A percentile compares a stretch with the other conserved stretches of the same genome.
These are phyloP conservation scores for Phytopythium vexans DNA, from an alignment of 352 stramenopile genomes.

Conservation along the genomic window DNA sequence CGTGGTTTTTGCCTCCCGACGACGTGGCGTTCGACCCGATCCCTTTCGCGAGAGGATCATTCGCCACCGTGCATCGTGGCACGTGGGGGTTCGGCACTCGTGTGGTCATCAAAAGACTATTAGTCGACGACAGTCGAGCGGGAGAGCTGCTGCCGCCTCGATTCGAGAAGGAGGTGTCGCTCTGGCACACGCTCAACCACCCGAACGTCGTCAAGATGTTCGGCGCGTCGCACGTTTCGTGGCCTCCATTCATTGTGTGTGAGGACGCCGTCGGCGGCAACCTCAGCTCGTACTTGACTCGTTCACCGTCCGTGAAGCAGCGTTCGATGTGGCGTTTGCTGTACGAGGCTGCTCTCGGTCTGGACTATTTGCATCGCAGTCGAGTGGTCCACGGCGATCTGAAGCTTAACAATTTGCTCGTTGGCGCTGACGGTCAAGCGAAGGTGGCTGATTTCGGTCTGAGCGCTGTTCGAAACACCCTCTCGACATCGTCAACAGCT, in stretches of 20 bases:
- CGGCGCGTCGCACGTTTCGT: conserved; percentile 18
- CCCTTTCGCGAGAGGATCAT: conserved; percentile 13
- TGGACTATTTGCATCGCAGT: neutral
- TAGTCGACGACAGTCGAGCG: neutral
- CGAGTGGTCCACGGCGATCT: neutral
- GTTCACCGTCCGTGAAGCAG: no score
- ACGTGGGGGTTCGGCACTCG: conserved; percentile 7
- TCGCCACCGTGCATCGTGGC: conserved; percentile 12
- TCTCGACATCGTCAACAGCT: no score
- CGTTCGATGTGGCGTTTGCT: no score
- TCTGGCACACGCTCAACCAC: conserved; percentile 17
- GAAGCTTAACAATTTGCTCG: neutral
- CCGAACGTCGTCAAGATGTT: no score
- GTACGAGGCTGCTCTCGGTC: neutral
- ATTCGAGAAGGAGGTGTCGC: conserved; percentile 12
- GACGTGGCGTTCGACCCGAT: conserved; percentile 13
- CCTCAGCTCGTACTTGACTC: conserved; percentile 7
- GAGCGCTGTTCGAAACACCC: no score
- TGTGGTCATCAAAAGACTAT: conserved; percentile 26
- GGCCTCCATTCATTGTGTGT: conserved; percentile 13
- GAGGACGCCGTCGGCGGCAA: conserved; percentile 13
- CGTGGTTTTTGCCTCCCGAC: conserved; percentile 15
- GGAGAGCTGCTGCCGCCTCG: neutral
- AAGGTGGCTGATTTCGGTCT: conserved; percentile 2
- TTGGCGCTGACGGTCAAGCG: neutral